A percentile compares a stretch with the other conserved stretches of the same genome.
These are phyloP conservation scores for Maudiozyma barnettii DNA, from an alignment of 805 yeast genomes.

Conservation along the genomic window DNA sequence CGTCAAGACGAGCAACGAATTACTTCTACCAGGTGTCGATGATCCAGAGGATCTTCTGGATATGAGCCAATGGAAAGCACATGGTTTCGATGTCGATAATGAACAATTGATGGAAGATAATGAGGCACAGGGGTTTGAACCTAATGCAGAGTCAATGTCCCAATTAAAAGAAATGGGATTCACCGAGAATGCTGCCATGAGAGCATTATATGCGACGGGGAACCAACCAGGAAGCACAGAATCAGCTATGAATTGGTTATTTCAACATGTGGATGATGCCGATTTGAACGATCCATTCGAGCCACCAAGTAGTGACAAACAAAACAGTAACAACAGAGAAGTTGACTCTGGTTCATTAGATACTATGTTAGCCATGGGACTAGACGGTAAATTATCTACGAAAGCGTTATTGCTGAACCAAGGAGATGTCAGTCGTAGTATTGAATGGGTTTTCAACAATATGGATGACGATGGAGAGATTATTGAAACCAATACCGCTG, in stretches of 20 bases:
- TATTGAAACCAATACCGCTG: slow-evolving; percentile 4
- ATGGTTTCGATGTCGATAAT: slow-evolving; percentile 27
- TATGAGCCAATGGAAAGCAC: slow-evolving; percentile 34
- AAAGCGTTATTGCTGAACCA: slow-evolving; percentile 58
- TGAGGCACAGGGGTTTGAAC: slow-evolving; percentile 34
- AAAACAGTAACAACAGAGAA: not conserved
- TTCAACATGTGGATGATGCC: slow-evolving; percentile 79
- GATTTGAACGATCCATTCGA: slow-evolving; percentile 43
- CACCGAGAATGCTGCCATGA: slow-evolving; percentile 49
- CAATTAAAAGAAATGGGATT: slow-evolving; percentile 81
- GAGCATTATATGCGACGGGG: slow-evolving; percentile 67
- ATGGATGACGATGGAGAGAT: slow-evolving; percentile 69
- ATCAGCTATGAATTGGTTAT: slow-evolving; percentile 81
- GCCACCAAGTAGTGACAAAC: not conserved
- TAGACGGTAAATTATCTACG: slow-evolving; percentile 49
- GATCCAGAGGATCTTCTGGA: slow-evolving; percentile 30
- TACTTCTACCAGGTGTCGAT: slow-evolving; percentile 36
- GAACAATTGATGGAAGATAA: slow-evolving; percentile 21
- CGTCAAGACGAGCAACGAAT: slow-evolving; percentile 65
- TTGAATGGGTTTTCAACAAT: slow-evolving; percentile 83
- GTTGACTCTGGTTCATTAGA: slow-evolving; percentile 11
- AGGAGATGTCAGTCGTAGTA: slow-evolving; percentile 63
- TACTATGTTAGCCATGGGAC: slow-evolving; percentile 59
- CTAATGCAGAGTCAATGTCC: slow-evolving; percentile 46
- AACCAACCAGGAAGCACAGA: slow-evolving; percentile 43